phyloP scores from a whole-genome alignment of 768 basidiomycete species.

The Psilocybe azurescens region DNA sequence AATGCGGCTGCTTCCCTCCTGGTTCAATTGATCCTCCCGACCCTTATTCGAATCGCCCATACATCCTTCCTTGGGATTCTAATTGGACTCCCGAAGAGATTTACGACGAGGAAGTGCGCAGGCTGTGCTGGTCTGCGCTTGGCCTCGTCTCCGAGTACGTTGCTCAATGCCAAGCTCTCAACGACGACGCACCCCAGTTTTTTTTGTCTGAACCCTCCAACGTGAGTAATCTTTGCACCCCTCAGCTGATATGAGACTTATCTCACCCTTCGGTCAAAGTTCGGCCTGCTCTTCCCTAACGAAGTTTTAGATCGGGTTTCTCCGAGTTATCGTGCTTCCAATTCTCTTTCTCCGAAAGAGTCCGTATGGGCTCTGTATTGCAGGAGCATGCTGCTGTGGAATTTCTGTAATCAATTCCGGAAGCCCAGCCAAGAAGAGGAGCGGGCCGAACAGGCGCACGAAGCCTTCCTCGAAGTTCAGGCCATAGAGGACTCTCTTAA shows the following conservation, averaged over 20 bases:
- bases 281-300: constrained; percentile 73
- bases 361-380: constrained; percentile 85
- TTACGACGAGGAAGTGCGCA: constrained; percentile 72
- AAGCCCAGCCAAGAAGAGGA: constrained; percentile 47
- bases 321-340: constrained; percentile 40
- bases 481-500: constrained; percentile 71
- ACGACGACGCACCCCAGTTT: constrained; percentile 60
- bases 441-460: constrained; percentile 62
- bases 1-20: constrained; percentile 27
- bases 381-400: constrained; percentile 84
- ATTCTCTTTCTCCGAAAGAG: constrained; percentile 68
- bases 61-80: constrained; percentile 65
- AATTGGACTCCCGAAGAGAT: constrained; percentile 60
- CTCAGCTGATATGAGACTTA: neutral
- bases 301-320: constrained; percentile 63
- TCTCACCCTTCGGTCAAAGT: constrained; percentile 43
- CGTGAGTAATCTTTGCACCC: constrained; percentile 39
- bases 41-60: constrained; percentile 47
- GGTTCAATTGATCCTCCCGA: constrained; percentile 41
- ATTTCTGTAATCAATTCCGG: constrained; percentile 57
- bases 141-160: constrained; percentile 71
- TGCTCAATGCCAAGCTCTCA: constrained; percentile 70
- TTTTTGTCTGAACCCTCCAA: constrained; percentile 69
- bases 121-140: constrained; percentile 79
- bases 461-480: constrained; percentile 70